phyloP scores from a whole-genome alignment of 2,329 filamentous ascomycete genomes.

The Zelopaecilomyces penicillatus region DNA sequence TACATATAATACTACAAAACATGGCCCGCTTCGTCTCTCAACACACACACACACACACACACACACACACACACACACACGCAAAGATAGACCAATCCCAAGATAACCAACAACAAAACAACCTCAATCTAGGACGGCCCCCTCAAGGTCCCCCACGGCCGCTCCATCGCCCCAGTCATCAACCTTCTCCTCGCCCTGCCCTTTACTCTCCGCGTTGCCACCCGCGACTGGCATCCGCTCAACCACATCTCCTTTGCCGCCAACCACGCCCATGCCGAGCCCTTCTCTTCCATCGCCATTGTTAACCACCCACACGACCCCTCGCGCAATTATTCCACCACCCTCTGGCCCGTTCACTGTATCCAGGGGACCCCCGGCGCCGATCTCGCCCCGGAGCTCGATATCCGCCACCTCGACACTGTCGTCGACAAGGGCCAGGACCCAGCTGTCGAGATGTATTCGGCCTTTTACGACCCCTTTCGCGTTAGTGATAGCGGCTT shows the following conservation, averaged over 20 bases:
- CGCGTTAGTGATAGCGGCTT: constrained; percentile 56
- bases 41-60: not conserved
- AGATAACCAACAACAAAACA: too few species aligned
- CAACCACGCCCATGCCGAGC: constrained; percentile 61
- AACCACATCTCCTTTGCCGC: constrained; percentile 82
- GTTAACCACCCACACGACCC: constrained; percentile 61
- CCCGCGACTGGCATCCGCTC: constrained; percentile 83
- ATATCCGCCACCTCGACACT: constrained; percentile 48
- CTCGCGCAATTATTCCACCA: constrained; percentile 53
- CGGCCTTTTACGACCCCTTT: constrained; percentile 80
- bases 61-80: not conserved
- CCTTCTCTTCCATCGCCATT: constrained; percentile 57
- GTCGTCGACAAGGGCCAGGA: constrained; percentile 74
- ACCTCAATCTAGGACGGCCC: constrained; percentile 56
- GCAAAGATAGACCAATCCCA: too few species aligned
- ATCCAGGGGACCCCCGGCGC: constrained; percentile 67
- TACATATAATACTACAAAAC: too few species aligned
- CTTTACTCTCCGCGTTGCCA: constrained; percentile 69
- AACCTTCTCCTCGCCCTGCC: constrained; percentile 66
- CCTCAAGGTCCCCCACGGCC: constrained; percentile 71
- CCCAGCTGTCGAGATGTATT: constrained; percentile 81
- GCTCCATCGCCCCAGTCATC: constrained; percentile 59
- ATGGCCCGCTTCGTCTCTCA: not conserved
- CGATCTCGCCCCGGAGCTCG: constrained; percentile 64
- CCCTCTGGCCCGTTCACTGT: constrained; percentile 88